Base-by-base conservation (phyloP, 2,329 filamentous ascomycete species). In the Aaosphaeria arxii region DNA sequence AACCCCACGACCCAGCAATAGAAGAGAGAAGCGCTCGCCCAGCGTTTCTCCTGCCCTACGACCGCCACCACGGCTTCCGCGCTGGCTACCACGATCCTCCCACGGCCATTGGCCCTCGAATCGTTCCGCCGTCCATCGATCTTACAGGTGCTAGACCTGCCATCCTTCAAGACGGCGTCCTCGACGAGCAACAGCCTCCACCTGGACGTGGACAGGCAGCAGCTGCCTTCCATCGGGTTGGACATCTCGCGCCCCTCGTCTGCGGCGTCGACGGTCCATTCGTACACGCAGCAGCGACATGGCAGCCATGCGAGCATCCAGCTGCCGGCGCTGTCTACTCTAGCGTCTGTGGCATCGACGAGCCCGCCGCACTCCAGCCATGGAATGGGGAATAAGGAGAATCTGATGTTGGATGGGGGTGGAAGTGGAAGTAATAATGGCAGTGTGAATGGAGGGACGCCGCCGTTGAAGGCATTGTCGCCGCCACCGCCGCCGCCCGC, bases 61-160 rank as follows among this genome's bases (percentile, higher is more conserved):
- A 52, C 17, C 11, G 29, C 28, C 61, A 71, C 44, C 60, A 81
- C 77, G 77, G 76, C 80, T 74, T 83, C 78, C 71, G 78, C 79
- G 64, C 77, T 83, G 70, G 79, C 79, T 7, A 76, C 77, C 63
- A 72, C 69, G 32, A 69, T 82, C 64, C 73, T 82, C 49, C 82
- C 80, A 63, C 74, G 78, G 77, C 78, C 81, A 56, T 76, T 80
- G 74, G 76, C 79, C 75, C 76, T 81, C 67, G 80, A 77, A 49
- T 64, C 68, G 61, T 67, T 73, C 63, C 66, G 71, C 59, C 69
- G 76, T 55, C 71, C 74, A 33, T 77, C 78, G 55, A 72, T 77
- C 55, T 74, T 79, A 49, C 71, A 75, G 56, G 66, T 61, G 43
- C 72, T 74, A 44, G 71, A 78, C 56, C 70, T 77, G 61, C 68